Conservation (phyloP, 2,329 filamentous ascomycete species). For the Ceratocystis cubensis region DNA sequence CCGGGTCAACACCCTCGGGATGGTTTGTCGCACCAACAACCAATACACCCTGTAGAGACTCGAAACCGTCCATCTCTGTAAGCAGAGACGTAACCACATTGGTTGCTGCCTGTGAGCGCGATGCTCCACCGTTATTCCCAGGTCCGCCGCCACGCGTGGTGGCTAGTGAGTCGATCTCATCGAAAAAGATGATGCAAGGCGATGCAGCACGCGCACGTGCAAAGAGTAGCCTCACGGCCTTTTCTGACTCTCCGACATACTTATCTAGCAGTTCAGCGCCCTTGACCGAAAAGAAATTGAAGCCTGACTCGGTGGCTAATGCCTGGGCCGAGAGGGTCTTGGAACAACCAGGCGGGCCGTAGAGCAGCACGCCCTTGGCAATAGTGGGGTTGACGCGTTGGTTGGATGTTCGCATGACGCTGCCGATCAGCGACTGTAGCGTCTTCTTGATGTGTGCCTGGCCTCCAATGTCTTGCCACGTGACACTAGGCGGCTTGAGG, state of each 20-base stretch:
- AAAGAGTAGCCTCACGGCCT: conserved; percentile 73
- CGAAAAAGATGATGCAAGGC: conserved; percentile 80
- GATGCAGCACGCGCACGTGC: conserved; percentile 71
- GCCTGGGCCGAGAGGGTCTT: conserved; percentile 90
- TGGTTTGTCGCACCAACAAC: conserved; percentile 87
- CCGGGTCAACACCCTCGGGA: conserved; percentile 73
- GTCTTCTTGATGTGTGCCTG: conserved; percentile 60
- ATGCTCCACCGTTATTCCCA: conserved; percentile 31
- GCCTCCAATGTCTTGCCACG: conserved; percentile 80
- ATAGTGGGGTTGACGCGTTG: conserved; percentile 38
- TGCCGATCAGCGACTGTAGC: conserved; percentile 38
- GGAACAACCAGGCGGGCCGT: conserved; percentile 86
- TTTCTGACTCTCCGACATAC: conserved; percentile 93
- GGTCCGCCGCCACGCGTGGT: conserved; percentile 50
- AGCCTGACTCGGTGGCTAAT: conserved; percentile 74
- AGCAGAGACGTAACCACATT: conserved; percentile 82
- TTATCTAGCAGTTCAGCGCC: conserved; percentile 88
- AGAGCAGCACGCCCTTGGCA: conserved; percentile 74
- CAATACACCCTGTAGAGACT: conserved; percentile 67
- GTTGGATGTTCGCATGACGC: conserved; percentile 23
- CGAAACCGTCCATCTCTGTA: conserved; percentile 93
- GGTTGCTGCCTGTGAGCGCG: conserved; percentile 39
- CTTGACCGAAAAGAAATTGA: conserved; percentile 92
- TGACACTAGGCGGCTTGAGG: conserved; percentile 72
- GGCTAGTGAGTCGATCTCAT: conserved; percentile 39